These are phyloP conservation scores for Erodium trifolium DNA, from an alignment of 441 rosid species.

Conservation along the genomic window DNA sequence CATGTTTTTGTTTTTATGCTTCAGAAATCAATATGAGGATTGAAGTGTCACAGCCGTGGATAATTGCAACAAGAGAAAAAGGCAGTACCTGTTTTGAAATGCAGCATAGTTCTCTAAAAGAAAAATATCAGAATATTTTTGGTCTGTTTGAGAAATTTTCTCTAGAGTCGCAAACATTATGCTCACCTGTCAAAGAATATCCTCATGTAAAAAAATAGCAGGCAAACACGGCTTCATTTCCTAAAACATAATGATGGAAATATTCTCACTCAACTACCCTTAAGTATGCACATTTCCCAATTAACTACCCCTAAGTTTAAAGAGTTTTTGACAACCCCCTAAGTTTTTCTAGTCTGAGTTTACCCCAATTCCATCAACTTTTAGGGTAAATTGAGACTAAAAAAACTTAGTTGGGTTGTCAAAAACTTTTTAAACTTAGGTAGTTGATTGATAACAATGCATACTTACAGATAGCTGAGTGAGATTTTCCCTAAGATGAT, in stretches of 20 bases:
- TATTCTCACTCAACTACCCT: too few species aligned
- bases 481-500: background rate
- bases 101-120: conserved; percentile 98
- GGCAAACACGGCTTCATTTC: background rate
- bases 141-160: conserved; percentile 89
- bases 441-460: too few species aligned
- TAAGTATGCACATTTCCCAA: too few species aligned
- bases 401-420: too few species aligned
- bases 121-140: conserved; percentile 80
- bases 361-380: too few species aligned
- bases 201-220: conserved; percentile 6
- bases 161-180: conserved; percentile 91
- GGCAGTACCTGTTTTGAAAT: conserved; percentile 81
- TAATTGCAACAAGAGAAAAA: background rate
- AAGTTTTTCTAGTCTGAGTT: too few species aligned
- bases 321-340: too few species aligned
- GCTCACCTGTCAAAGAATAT: conserved; percentile 62
- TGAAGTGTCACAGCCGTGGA: conserved; percentile 8
- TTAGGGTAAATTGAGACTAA: too few species aligned
- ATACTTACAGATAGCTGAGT: too few species aligned
- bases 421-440: too few species aligned
- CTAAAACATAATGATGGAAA: background rate
- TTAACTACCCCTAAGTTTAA: too few species aligned
- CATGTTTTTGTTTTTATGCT: background rate
- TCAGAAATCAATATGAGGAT: background rate